These are phyloP conservation scores for Aspergillus floridensis DNA, from an alignment of 2,329 filamentous ascomycete genomes.

Conservation along the genomic window DNA sequence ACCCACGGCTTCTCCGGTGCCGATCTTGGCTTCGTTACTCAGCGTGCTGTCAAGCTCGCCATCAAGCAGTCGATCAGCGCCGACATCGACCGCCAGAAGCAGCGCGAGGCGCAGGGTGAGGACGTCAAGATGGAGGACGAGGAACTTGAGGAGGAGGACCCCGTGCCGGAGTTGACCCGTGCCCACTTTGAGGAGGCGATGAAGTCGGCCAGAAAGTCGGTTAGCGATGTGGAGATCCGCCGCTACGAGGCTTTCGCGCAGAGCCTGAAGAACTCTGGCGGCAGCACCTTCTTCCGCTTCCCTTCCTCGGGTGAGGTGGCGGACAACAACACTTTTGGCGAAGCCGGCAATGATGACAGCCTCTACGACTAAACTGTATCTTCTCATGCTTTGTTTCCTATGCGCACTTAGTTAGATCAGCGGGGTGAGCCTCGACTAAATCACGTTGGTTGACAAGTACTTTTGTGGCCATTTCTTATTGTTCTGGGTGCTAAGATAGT, in stretches of 20 bases:
- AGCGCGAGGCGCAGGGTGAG: constrained; percentile 79
- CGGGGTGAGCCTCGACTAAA: constrained; percentile 17
- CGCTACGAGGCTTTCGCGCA: constrained; percentile 98
- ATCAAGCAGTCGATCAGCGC: constrained; percentile 93
- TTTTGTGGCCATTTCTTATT: constrained; percentile 17
- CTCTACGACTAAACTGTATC: constrained; percentile 76
- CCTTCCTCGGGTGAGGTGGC: constrained; percentile 61
- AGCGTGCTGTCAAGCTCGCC: constrained; percentile 97
- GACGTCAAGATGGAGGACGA: constrained; percentile 71
- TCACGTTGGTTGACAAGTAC: background rate
- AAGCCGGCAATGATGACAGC: constrained; percentile 90
- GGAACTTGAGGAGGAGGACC: constrained; percentile 67
- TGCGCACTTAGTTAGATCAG: constrained; percentile 23
- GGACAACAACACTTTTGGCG: constrained; percentile 65
- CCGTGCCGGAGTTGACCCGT: constrained; percentile 92
- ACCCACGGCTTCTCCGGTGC: constrained; percentile 99
- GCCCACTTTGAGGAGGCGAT: constrained; percentile 99
- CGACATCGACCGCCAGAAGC: constrained; percentile 88
- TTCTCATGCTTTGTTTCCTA: constrained; percentile 49
- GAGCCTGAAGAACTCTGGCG: constrained; percentile 97
- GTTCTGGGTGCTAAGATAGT: constrained; percentile 11
- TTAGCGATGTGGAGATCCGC: constrained; percentile 94
- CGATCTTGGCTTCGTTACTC: constrained; percentile 97
- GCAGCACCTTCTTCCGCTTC: constrained; percentile 98
- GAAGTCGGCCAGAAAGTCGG: constrained; percentile 87